Evolutionary conservation across 495 filamentous ascomycete genomes (phyloP), one percentile per base, ranked within the genome.

Genomic region (Chaetomidium leptoderma): DNA sequence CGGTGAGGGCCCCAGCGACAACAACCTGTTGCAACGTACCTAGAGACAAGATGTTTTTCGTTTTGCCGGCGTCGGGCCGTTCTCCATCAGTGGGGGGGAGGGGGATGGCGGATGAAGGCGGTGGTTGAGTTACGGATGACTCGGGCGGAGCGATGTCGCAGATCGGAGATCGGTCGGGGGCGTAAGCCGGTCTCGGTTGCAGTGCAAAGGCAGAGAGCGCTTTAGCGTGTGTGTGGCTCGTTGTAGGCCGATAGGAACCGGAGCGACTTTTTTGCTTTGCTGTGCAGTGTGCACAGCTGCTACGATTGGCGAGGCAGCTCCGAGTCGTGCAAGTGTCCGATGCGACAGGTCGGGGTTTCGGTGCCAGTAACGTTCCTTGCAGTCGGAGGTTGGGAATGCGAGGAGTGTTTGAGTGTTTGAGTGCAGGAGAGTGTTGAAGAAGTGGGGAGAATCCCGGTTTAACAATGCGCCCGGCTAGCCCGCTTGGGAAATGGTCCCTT

Each of bases 401-500:
- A 37, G 26, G 47, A 50, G 47, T 21, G 47, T 33, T 4, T 17
- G 29, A 23, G 46, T n/a, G n/a, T n/a, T n/a, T n/a, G n/a, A n/a
- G n/a, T n/a, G n/a, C n/a, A 49, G 19, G 46, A 35, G 46, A 26
- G 23, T 29, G 39, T 2, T 2, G 17, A 5, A 37, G 14, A 33
- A 37, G 47, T 51, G 49, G 49, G 49, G 49, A 40, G 49, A 19
- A 21, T 13, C 47, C 26, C 47, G 59, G 54, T 21, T 57, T 53
- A 50, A 57, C 47, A 62, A 53, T 43, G 54, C 13, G 33, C 11
- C 19, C 45, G 53, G 36, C 59, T 62, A 56, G 49, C 59, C 54
- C 24, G 43, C 39, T 62, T 51, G 35, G 54, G 59, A 61, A 44
- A n/a, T 55, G 57, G 57, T 21, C n/a, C 35, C 10, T 33, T 49